phyloP scores from a whole-genome alignment of 1,139 yeast species.

The Kurtzmaniella quercitrusa region DNA sequence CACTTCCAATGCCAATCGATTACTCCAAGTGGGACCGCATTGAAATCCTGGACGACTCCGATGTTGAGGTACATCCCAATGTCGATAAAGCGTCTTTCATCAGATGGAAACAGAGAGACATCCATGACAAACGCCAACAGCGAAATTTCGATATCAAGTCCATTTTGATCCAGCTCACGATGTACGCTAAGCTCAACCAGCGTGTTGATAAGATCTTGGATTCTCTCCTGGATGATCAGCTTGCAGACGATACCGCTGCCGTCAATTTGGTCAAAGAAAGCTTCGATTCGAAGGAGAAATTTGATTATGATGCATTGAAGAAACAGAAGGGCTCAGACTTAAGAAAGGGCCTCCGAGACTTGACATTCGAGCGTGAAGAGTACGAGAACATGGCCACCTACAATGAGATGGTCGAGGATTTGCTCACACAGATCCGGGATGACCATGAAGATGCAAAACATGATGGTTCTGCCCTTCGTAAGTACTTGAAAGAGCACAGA shows the following conservation, averaged over 20 bases:
- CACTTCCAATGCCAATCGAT: slow-evolving; percentile 64
- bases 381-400: slow-evolving; percentile 73
- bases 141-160: slow-evolving; percentile 73
- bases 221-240: slow-evolving; percentile 34
- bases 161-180: slow-evolving; percentile 64
- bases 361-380: slow-evolving; percentile 42
- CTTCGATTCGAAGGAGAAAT: slow-evolving; percentile 58
- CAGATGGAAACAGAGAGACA: slow-evolving; percentile 95
- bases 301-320: slow-evolving; percentile 36
- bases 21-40: slow-evolving; percentile 97
- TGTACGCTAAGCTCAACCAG: slow-evolving; percentile 71
- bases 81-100: slow-evolving; percentile 92
- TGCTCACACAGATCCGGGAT: slow-evolving; percentile 64
- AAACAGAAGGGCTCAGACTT: slow-evolving; percentile 32
- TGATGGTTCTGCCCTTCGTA: slow-evolving; percentile 37
- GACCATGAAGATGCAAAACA: slow-evolving; percentile 52
- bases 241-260: slow-evolving; percentile 36
- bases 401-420: slow-evolving; percentile 89
- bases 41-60: slow-evolving; percentile 94
- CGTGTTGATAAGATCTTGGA: slow-evolving; percentile 64
- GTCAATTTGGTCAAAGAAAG: slow-evolving; percentile 39
- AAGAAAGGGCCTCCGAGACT: slow-evolving; percentile 42
- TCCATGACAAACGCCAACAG: slow-evolving; percentile 86
- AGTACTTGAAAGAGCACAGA: slow-evolving; percentile 55
- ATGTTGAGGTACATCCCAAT: slow-evolving; percentile 95